These are phyloP conservation scores for Nectriaceae sp. DNA, from an alignment of 2,329 filamentous ascomycete genomes.

Conservation along the genomic window DNA sequence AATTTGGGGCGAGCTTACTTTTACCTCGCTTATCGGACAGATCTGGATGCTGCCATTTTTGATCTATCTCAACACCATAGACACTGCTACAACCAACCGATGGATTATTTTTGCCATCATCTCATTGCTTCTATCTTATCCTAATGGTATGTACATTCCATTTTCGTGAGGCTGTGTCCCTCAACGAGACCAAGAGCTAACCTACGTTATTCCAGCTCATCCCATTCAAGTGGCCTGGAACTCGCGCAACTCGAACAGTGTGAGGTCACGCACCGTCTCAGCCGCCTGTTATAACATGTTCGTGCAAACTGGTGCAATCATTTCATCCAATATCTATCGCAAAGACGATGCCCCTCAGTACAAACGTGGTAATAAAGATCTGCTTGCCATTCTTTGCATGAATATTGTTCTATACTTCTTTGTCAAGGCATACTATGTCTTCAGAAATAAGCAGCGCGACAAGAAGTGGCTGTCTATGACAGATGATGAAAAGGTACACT, in stretches of 20 bases:
- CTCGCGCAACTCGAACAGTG: conserved; percentile 50
- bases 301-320: conserved; percentile 38
- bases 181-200: no score
- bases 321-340: conserved; percentile 51
- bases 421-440: conserved; percentile 45
- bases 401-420: conserved; percentile 51
- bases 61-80: conserved; percentile 51
- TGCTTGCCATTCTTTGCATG: conserved; percentile 53
- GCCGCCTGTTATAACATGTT: conserved; percentile 51
- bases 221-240: conserved; percentile 54
- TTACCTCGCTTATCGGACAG: conserved; percentile 54
- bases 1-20: conserved; percentile 54
- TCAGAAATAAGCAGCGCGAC: conserved; percentile 51
- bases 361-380: conserved; percentile 57
- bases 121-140: no score
- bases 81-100: no score
- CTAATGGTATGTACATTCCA: no score
- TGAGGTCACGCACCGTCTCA: conserved; percentile 50
- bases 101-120: no score
- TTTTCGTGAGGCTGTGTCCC: no score
- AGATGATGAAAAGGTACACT: conserved; percentile 43
- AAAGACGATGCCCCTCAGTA: conserved; percentile 56
- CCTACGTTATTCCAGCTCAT: no score
- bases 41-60: conserved; percentile 56
- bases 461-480: conserved; percentile 48